Evolutionary conservation across 2,329 filamentous ascomycete species (phyloP).

Genomic region (Aspergillus glaucus): DNA sequence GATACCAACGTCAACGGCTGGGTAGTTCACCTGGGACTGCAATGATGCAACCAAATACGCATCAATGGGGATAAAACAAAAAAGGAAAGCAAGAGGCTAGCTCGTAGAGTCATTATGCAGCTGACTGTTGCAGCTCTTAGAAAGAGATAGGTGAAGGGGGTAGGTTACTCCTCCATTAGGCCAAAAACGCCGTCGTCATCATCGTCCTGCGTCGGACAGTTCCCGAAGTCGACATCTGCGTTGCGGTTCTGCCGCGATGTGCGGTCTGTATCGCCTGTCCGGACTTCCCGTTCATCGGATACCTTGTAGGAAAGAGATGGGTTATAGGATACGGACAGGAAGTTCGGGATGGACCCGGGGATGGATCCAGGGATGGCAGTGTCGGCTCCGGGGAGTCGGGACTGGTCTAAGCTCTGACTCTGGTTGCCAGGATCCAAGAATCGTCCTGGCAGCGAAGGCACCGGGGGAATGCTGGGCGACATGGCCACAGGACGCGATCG

Average conservation of each 20-base stretch:
- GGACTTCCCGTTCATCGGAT: slow-evolving; percentile 55
- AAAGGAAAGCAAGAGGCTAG: slow-evolving; percentile 25
- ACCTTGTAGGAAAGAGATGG: slow-evolving; percentile 43
- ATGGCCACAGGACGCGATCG: slow-evolving; percentile 58
- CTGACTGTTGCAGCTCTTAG: slow-evolving; percentile 13
- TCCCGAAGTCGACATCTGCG: slow-evolving; percentile 30
- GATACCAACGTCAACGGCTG: slow-evolving; percentile 7
- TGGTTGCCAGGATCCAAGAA: slow-evolving; percentile 65
- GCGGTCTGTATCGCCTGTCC: slow-evolving; percentile 58
- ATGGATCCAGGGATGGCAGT: slow-evolving; percentile 27
- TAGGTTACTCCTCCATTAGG: slow-evolving; percentile 76
- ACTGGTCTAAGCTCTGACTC: slow-evolving; percentile 45
- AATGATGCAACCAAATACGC: slow-evolving; percentile 15
- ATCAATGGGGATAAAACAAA: slow-evolving; percentile 16
- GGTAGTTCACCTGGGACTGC: slow-evolving; percentile 13
- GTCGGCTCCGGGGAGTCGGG: slow-evolving; percentile 23
- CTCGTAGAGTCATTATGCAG: slow-evolving; percentile 32
- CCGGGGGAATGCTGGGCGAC: slow-evolving; percentile 71
- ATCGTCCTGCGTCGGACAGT: slow-evolving; percentile 57
- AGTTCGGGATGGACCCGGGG: slow-evolving; percentile 25
- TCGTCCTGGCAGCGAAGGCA: slow-evolving; percentile 76
- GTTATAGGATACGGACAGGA: slow-evolving; percentile 38
- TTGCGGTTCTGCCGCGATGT: slow-evolving; percentile 29
- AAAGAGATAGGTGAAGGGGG: slow-evolving; percentile 1
- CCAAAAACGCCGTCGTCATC: slow-evolving; percentile 96